Evolutionary conservation across 2,329 filamentous ascomycete species (phyloP), one percentile per base, ranked within the genome.

Genomic region (Fusarium xyrophilum): DNA sequence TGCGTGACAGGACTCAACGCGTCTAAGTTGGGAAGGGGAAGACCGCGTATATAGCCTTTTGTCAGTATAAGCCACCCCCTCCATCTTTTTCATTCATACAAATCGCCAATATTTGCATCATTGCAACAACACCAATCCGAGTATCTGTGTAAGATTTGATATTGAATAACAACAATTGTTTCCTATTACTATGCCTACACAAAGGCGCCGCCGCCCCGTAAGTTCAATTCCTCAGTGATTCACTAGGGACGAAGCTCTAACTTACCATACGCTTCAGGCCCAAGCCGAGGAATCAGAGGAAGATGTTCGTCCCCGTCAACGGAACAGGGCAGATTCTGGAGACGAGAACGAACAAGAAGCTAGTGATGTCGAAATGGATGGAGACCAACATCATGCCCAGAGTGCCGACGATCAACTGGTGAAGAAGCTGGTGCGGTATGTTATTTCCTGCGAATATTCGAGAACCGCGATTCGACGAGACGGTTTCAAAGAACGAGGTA

Each of bases 381-480:
- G 58, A 5, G 74, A 77, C 9, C 75, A 65, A 9, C 60, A 67
- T 15, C 73, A 74, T n/a, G 77, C 75, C 23, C 77, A 76, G n/a
- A 80, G 75, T 33, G 81, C 78, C 39, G 82, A 85, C 36, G 79
- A 83, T 7, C 84, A 87, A 68, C 77, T 89, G 35, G 84, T 87
- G 36, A 90, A 89, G 78, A 90, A 89, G 73, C 77, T 91, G n/a
- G 84, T 91, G n/a, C 85, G 89, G 55, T 90, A 90, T 70, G 88
- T 87, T 6, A 76, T 91, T 27, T 86, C 88, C 7, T 90, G 88
- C 77, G 89, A 91, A 73, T 89, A 85, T 65, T 85, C 88, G 13
- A 82, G 89, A 54, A 82, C 83, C 39, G 82, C 84, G 2, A 89
- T 91, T 46, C 83, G 83, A 54, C 81, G 89, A 69, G 84, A 88